phyloP scores from a whole-genome alignment of 2,329 filamentous ascomycete genomes.

The Aspergillus aculeatinus region DNA sequence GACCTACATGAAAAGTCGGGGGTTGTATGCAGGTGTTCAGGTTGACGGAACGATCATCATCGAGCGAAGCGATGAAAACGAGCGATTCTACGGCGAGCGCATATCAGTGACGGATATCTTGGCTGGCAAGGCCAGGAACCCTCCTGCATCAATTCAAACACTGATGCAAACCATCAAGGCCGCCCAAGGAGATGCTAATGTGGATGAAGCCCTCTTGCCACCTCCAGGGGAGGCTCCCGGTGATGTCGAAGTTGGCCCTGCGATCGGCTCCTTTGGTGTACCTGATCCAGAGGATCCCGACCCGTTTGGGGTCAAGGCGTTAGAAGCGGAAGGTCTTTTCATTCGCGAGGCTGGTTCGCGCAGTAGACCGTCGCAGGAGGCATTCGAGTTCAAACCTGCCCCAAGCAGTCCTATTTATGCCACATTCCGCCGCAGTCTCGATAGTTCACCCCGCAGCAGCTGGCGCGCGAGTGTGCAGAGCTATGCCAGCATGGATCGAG shows the following conservation, averaged over 20 bases:
- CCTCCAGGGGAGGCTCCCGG: constrained; percentile 70
- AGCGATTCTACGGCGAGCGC: constrained; percentile 73
- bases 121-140: constrained; percentile 57
- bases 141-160: constrained; percentile 57
- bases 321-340: constrained; percentile 80
- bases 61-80: constrained; percentile 84
- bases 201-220: constrained; percentile 67
- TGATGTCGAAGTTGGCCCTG: constrained; percentile 61
- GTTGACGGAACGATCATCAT: constrained; percentile 85
- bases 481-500: constrained; percentile 60
- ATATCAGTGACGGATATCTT: constrained; percentile 64
- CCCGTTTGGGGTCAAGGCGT: constrained; percentile 82
- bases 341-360: constrained; percentile 86
- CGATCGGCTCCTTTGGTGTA: constrained; percentile 65
- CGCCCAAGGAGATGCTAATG: constrained; percentile 77
- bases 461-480: constrained; percentile 68
- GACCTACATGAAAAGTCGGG: constrained; percentile 85
- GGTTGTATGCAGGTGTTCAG: constrained; percentile 83
- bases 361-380: constrained; percentile 69
- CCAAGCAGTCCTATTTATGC: constrained; percentile 68
- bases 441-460: constrained; percentile 62
- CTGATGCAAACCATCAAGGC: constrained; percentile 83
- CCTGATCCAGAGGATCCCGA: constrained; percentile 81
- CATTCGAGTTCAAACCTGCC: constrained; percentile 78
- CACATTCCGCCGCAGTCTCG: constrained; percentile 67